A percentile compares a stretch with the other conserved stretches of the same genome.
Conservation (phyloP, 1,284 basidiomycete species). For the Ceratobasidium sp. region DNA sequence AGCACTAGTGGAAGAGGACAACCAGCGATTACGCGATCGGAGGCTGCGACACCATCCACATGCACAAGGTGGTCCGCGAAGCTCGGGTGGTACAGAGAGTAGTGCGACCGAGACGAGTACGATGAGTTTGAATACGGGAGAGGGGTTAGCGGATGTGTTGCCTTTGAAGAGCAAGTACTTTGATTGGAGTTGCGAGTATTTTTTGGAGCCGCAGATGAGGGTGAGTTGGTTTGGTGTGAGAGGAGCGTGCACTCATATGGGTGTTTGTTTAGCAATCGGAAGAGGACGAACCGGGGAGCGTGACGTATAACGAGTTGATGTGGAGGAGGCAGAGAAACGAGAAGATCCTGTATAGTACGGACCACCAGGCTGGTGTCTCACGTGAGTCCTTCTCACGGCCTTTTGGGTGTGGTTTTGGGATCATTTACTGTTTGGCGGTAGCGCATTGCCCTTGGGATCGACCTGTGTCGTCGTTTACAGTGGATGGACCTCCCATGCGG, state of each 20-base stretch:
- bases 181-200: slow-evolving; percentile 98
- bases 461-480: slow-evolving; percentile 79
- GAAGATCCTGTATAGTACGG: slow-evolving; percentile 78
- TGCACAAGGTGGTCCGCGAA: not conserved
- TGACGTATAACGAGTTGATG: slow-evolving; percentile 94
- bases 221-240: slow-evolving; percentile 61
- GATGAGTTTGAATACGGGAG: slow-evolving; percentile 40
- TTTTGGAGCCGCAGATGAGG: slow-evolving; percentile 98
- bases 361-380: slow-evolving; percentile 75
- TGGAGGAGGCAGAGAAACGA: slow-evolving; percentile 96
- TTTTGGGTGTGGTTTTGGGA: slow-evolving; percentile 19
- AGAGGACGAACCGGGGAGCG: slow-evolving; percentile 93
- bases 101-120: slow-evolving; percentile 10
- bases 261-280: slow-evolving; percentile 79
- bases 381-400: slow-evolving; percentile 64
- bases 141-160: slow-evolving; percentile 61
- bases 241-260: not conserved
- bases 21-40: slow-evolving; percentile 83
- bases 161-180: slow-evolving; percentile 94
- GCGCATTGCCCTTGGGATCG: slow-evolving; percentile 80
- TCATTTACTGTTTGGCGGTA: slow-evolving; percentile 50
- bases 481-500: slow-evolving; percentile 77
- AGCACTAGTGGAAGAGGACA: slow-evolving; percentile 89
- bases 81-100: slow-evolving; percentile 41
- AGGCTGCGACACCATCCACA: slow-evolving; percentile 57